Base-by-base conservation (phyloP, 352 stramenopile genomes). In the Globisporangium radiosum region DNA sequence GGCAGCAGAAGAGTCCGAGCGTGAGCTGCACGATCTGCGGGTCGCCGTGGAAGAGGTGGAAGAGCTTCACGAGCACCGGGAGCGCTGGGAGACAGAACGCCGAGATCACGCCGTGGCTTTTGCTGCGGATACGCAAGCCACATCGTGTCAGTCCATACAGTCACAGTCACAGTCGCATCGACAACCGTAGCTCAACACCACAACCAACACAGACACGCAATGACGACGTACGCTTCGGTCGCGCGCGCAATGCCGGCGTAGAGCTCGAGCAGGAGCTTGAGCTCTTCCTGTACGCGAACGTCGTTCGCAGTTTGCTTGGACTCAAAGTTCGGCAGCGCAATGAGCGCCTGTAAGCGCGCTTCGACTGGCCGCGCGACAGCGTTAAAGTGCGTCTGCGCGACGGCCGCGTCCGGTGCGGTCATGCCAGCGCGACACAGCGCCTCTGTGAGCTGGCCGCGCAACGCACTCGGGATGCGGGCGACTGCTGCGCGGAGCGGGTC, bases 221-320 rank as follows among this genome's bases (percentile, higher is more conserved):
- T 17, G 19, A 25, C 6, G 8, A 78, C 71, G 56, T 79, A 85
- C 73, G 69, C 75, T 65, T 92, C 84, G 7, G 80, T 71, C 0
- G 84, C 87, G 19, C 81, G 81, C 13, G 81, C 84, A 38, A 94
- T 77, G 17, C 84, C 84, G 0, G 84, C 76, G 66, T 91, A 91
- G 65, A 92, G 71, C 45, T 92, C 84, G 9, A 94, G 54, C 15
- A 94, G 70, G 14, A 92, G 60, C 64, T 90, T 90, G 1, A 91
- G 66, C 47, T 94, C 80, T 67, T 89, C 78, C 40, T 90, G 76
- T 17, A 89, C 59, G 5, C 63, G 78, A 7, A 87, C 75, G 60
- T 87, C 74, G 59, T 90, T 92, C 14, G 73, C 66, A 0, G 68
- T 76, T 38, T 87, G 63, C 62, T 83, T 85, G 13, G 81, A 78